Evolutionary conservation across 2,329 filamentous ascomycete genomes (phyloP).

Genomic region (Hypoxylon sp.): DNA sequence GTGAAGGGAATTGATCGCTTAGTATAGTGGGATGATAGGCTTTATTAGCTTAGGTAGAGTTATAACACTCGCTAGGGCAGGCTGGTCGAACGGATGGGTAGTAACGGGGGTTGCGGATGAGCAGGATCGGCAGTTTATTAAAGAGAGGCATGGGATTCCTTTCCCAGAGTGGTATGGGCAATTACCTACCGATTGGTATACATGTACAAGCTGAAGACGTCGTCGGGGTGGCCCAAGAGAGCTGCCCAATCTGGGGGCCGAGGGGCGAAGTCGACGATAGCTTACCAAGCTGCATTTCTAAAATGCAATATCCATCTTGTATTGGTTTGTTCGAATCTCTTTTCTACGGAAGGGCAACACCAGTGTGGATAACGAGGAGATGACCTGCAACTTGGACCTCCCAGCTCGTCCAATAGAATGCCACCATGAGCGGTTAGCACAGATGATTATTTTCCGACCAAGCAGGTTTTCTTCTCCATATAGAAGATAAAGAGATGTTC

Average conservation of each 20-base stretch:
- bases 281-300: constrained; percentile 2
- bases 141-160: constrained; percentile 30
- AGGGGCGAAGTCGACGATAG: constrained; percentile 9
- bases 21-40: constrained; percentile 15
- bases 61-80: constrained; percentile 12
- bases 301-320: not conserved
- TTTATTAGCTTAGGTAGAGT: constrained; percentile 18
- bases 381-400: constrained; percentile 3
- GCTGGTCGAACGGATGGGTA: constrained; percentile 15
- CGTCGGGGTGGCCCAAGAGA: constrained; percentile 3
- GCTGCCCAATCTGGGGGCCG: constrained; percentile 24
- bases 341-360: constrained; percentile 9
- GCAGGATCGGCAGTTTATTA: constrained; percentile 44
- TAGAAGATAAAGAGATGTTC: constrained; percentile 9
- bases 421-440: not conserved
- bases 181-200: constrained; percentile 14
- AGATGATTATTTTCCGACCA: constrained; percentile 12
- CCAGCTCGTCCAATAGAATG: constrained; percentile 17
- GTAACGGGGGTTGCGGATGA: constrained; percentile 13
- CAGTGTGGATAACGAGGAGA: constrained; percentile 11
- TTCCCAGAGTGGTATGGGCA: constrained; percentile 15
- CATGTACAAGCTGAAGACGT: constrained; percentile 14
- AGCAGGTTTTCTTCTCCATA: constrained; percentile 10
- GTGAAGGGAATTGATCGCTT: constrained; percentile 11
- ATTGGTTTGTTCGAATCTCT: constrained; percentile 7